phyloP scores from a whole-genome alignment of 2,329 filamentous ascomycete genomes.

The Cryphonectria radicalis region DNA sequence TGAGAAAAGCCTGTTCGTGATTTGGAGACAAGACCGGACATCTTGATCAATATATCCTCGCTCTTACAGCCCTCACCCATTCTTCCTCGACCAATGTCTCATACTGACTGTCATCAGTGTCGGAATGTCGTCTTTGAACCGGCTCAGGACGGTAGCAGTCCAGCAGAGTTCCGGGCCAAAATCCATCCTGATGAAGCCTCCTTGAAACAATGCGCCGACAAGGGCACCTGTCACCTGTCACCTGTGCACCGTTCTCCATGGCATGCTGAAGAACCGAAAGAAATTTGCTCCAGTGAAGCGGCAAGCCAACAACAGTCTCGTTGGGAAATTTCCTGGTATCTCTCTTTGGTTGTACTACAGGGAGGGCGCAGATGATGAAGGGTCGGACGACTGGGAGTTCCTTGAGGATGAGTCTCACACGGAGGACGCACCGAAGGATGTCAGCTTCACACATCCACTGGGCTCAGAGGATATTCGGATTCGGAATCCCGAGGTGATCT shows the following conservation, averaged over 20 bases:
- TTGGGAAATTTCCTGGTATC: not conserved
- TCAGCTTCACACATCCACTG: slow-evolving; percentile 6
- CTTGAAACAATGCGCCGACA: slow-evolving; percentile 5
- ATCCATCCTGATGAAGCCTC: slow-evolving; percentile 11
- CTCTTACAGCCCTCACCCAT: not conserved
- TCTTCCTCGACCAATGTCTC: not conserved
- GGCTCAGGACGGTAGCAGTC: not conserved
- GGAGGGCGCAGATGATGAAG: not conserved
- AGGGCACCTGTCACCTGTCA: not conserved
- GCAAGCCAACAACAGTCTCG: not conserved
- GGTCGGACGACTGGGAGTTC: slow-evolving; percentile 13
- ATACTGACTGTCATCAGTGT: not conserved
- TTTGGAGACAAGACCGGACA: not conserved
- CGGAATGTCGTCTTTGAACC: not conserved
- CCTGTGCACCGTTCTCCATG: slow-evolving; percentile 8
- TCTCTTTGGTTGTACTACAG: not conserved
- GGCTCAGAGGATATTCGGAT: slow-evolving; percentile 11
- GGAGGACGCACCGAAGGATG: slow-evolving; percentile 9
- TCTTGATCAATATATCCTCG: not conserved
- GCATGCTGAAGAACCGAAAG: slow-evolving; percentile 11
- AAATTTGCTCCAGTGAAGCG: slow-evolving; percentile 1
- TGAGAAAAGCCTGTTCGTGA: not conserved
- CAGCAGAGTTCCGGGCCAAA: not conserved
- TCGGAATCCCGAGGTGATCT: slow-evolving; percentile 6
- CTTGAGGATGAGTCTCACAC: slow-evolving; percentile 11